These are phyloP conservation scores for Juncus effusus DNA, from an alignment of 176 grass and related monocot genomes.

Conservation along the genomic window DNA sequence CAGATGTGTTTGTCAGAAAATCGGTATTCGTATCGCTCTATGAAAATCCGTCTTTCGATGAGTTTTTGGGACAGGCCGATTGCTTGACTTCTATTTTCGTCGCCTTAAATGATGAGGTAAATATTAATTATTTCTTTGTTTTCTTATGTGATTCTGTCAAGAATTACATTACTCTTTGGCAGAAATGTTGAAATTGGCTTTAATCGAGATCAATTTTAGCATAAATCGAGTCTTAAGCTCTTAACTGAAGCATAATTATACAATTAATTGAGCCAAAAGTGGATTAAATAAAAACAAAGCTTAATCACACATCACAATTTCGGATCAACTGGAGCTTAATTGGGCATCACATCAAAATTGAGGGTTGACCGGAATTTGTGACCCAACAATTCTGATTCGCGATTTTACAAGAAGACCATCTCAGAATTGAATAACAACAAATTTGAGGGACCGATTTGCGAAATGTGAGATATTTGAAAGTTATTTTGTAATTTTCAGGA, in stretches of 20 bases:
- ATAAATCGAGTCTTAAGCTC: too few relatives aligned
- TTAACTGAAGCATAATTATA: too few relatives aligned
- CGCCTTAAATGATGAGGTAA: conserved; percentile 95
- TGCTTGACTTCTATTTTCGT: conserved; percentile 97
- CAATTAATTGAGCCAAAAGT: too few relatives aligned
- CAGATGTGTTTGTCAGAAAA: conserved; percentile 81
- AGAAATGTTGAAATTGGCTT: conserved; percentile 9
- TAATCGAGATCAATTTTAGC: conserved; percentile 1
- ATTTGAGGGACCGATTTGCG: too few relatives aligned
- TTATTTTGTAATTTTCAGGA: conserved; percentile 51
- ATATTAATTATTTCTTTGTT: not conserved
- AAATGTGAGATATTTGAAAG: not conserved
- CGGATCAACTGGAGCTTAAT: too few relatives aligned
- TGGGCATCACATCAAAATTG: too few relatives aligned
- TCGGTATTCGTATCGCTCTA: conserved; percentile 75
- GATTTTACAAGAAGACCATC: too few relatives aligned
- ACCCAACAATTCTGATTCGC: too few relatives aligned
- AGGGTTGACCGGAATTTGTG: too few relatives aligned
- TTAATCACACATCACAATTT: too few relatives aligned
- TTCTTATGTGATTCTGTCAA: conserved; percentile 13
- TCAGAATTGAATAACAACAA: too few relatives aligned
- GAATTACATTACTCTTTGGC: not conserved
- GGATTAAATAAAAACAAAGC: too few relatives aligned
- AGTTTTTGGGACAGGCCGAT: conserved; percentile 90
- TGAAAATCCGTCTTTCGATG: conserved; percentile 68